phyloP scores from a whole-genome alignment of 2,329 filamentous ascomycete species.

The Mycosphaerella sp. region DNA sequence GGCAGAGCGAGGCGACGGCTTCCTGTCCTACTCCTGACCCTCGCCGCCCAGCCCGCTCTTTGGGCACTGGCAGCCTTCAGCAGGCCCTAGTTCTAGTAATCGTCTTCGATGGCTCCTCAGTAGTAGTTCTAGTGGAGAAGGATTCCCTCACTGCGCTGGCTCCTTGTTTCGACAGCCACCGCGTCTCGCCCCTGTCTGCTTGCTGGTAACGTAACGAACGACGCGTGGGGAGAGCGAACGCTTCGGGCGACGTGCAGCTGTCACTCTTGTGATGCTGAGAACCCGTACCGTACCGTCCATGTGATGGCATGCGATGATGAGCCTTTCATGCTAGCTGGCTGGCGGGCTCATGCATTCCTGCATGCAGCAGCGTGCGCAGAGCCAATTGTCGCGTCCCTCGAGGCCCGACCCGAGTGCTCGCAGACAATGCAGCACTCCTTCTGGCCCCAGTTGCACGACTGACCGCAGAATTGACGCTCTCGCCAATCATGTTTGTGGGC shows the following conservation, averaged over 20 bases:
- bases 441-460: conserved; percentile 9
- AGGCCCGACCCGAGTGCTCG: conserved; percentile 8
- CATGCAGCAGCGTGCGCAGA: neutral
- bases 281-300: conserved; percentile 1
- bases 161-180: conserved; percentile 8
- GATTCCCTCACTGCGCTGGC: neutral
- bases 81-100: too few relatives aligned
- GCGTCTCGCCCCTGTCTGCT: neutral
- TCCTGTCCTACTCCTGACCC: too few relatives aligned
- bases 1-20: neutral
- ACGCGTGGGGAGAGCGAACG: neutral
- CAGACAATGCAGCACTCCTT: conserved; percentile 8
- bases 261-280: conserved; percentile 8
- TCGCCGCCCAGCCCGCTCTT: neutral
- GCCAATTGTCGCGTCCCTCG: conserved; percentile 5
- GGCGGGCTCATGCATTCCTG: too few relatives aligned
- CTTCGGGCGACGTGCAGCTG: conserved; percentile 17
- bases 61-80: too few relatives aligned
- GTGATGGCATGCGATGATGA: conserved; percentile 6
- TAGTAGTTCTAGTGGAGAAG: neutral
- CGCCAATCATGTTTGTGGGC: conserved; percentile 9
- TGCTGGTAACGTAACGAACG: neutral
- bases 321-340: neutral
- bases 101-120: too few relatives aligned
- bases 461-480: neutral